Evolutionary conservation across 1,284 basidiomycete species (phyloP), one percentile per base, ranked within the genome.

Genomic region (Cryptococcus sp.): DNA sequence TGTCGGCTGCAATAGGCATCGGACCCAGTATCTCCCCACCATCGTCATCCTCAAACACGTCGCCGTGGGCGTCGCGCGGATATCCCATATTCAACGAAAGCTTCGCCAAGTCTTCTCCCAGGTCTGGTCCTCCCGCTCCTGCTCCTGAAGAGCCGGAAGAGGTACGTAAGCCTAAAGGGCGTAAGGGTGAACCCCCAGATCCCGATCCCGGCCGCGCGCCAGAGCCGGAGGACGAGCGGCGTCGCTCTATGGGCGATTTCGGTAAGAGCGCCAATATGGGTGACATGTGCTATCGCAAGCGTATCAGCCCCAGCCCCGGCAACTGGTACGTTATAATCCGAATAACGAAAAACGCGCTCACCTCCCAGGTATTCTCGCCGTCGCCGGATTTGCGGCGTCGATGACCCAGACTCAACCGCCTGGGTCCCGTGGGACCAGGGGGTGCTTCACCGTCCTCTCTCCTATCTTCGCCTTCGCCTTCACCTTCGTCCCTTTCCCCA

Each of bases 341-440:
- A 40, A 38, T 54, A 45, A 59, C 22, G 10, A 35, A 20, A 17
- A 5, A 17, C 25, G 47, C 40, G 70, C 88, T 76, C 65, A 92
- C 91, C 88, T 93, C 92, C 92, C 92, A 95, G 63, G 93, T 91
- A 69, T 93, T 95, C 66, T 88, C 78, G 68, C 92, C 68, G 35
- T 68, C 71, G 52, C 68, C 60, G 42, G 63, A 67, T 48, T 57
- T 58, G 23, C 67, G 54, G 19, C 64, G 48, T 46, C 57, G 58
- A 38, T 52, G 51, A 20, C 60, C 54, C 43, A 51, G 55, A 35
- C 55, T 45, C 17, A 52, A 30, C 19, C 57, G 16, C 30, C 45
- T 52, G 5, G 30, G 27, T n/a, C 54, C 48, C 15, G 27, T 35
- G 5, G 30, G 30, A 35, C 30, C 30, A 10, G 8, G 30, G 30